Conservation (phyloP, 129 eudicot species). For the Gnaphalium uliginosum region DNA sequence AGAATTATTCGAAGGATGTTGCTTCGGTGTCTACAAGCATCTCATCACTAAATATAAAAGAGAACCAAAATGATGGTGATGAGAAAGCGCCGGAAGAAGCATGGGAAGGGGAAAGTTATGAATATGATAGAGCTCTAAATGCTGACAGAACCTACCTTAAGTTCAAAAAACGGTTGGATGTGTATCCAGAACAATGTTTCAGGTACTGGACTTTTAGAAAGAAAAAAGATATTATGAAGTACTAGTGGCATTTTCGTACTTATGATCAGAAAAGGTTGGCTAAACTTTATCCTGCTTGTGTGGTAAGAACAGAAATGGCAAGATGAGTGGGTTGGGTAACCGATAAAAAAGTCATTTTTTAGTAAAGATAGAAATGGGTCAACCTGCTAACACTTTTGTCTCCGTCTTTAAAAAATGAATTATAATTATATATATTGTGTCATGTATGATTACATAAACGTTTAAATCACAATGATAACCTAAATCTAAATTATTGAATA, state of each 20-base stretch:
- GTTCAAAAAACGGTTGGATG: constrained; percentile 87
- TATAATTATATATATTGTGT: not conserved
- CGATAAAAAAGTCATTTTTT: not conserved
- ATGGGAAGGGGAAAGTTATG: constrained; percentile 89
- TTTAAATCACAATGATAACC: not conserved
- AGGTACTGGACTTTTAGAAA: constrained; percentile 48
- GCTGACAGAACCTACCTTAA: constrained; percentile 95
- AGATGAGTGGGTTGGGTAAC: not conserved
- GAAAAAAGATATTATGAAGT: not conserved
- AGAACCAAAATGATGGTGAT: constrained; percentile 38
- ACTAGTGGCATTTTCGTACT: constrained; percentile 2
- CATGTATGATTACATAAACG: no score
- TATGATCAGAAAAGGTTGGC: no score
- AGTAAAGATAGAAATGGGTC: not conserved
- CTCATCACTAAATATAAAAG: constrained; percentile 40
- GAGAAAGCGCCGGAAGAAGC: constrained; percentile 51
- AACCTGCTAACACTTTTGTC: not conserved
- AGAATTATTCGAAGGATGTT: constrained; percentile 43
- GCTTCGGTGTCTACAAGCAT: constrained; percentile 42
- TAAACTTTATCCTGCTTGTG: no score
- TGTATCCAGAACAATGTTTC: constrained; percentile 88
- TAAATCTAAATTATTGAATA: no score
- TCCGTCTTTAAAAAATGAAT: not conserved
- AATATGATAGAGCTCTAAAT: constrained; percentile 73
- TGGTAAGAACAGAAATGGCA: not conserved